These are phyloP conservation scores for Skeletonema menzelii DNA, from an alignment of 108 stramenopile species.

Conservation along the genomic window DNA sequence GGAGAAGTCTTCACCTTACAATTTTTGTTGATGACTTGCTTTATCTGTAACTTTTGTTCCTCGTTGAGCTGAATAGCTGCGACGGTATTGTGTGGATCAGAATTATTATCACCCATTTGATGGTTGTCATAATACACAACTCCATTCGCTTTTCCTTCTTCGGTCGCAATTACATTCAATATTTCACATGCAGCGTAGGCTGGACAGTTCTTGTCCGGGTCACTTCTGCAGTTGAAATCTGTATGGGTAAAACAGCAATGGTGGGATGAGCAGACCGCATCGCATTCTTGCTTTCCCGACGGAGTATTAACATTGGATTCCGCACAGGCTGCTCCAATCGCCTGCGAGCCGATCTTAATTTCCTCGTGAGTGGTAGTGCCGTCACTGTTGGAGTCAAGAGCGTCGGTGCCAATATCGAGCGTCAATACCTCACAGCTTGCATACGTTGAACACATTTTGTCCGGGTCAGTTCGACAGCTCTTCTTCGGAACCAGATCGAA, in stretches of 20 bases:
- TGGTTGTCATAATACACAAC: background rate
- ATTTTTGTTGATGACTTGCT: background rate
- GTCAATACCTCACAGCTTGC: constrained; percentile 1
- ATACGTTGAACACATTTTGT: background rate
- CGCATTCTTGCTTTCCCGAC: background rate
- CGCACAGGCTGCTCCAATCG: background rate
- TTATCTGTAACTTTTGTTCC: background rate
- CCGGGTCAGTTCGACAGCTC: background rate
- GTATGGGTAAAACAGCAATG: background rate
- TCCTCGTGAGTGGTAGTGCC: background rate
- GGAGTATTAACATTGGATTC: background rate
- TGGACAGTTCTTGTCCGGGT: background rate
- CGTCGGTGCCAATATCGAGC: background rate
- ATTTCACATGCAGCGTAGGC: background rate
- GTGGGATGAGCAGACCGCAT: background rate
- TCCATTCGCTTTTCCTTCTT: background rate
- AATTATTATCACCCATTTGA: background rate
- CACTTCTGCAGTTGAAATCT: background rate
- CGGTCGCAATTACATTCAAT: background rate
- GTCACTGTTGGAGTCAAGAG: background rate
- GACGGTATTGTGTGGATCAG: background rate
- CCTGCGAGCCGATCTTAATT: background rate
- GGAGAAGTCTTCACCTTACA: background rate
- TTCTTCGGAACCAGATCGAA: background rate
- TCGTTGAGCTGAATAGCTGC: background rate